Base-by-base conservation (phyloP, 805 yeast species). In the Starmera pachycereana region DNA sequence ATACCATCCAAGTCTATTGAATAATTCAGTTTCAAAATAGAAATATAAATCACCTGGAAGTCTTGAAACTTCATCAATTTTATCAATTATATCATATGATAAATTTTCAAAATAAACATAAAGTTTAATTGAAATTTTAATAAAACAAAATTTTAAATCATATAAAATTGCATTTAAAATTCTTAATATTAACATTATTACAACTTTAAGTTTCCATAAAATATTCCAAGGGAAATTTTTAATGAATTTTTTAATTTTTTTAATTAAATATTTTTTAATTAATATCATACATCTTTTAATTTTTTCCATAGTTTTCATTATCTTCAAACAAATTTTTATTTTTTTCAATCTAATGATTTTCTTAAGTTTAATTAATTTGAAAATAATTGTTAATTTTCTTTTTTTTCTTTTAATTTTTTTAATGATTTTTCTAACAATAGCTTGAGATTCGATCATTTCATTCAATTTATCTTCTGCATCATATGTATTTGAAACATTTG, bases 281-380 rank as follows among this genome's bases (percentile, higher is more conserved):
- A 50, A 41, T 28, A 32, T 37, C 33, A 44, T 11, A 4, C 40
- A 38, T 37, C 44, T 40, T 33, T 49, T 49, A 37, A 45, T 52
- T 32, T 50, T 50, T 29, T 52, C 54, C 34, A 52, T 50, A 4
- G 45, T 33, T 10, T 33, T 30, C 49, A 52, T 49, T 4, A 50
- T 43, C 32, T 47, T 40, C 13, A 52, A 41, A 32, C 51, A 46
- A 2, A 40, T 18, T 13, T 43, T 37, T 7, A 48, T 40, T 32
- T 42, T 44, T 11, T 37, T 41, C 19, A 42, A 29, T 33, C 41
- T 45, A 12, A 51, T 25, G 12, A 41, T 29, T 25, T 47, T 50
- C 32, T 48, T 50, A 42, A 49, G 42, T 35, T 50, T 48, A 22
- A 50, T 43, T 9, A 52, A 29, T 33, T 51, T 49, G 35, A 51